Evolutionary conservation across 2,329 filamentous ascomycete species (phyloP).

Genomic region (Mollisiaceae sp.): DNA sequence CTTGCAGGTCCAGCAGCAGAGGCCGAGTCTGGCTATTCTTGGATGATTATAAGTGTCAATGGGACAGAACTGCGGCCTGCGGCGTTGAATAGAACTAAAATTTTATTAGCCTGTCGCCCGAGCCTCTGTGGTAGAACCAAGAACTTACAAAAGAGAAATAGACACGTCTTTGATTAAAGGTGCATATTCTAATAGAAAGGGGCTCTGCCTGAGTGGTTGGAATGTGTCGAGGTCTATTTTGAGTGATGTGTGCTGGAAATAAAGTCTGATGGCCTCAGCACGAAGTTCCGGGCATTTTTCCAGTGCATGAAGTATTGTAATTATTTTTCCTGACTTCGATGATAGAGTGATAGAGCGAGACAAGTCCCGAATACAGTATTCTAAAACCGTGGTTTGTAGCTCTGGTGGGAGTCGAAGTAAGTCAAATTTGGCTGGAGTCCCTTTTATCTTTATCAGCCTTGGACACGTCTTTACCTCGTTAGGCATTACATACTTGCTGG

Average conservation of each 20-base stretch:
- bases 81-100: not conserved
- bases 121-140: not conserved
- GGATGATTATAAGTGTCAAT: not conserved
- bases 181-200: not conserved
- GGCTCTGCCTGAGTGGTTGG: not conserved
- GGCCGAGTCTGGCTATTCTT: not conserved
- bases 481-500: not conserved
- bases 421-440: not conserved
- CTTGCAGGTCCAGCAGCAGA: not conserved
- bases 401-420: not conserved
- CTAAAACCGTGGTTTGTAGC: not conserved
- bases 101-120: no score
- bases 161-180: not conserved
- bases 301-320: not conserved
- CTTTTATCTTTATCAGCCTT: not conserved
- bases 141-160: slow-evolving; percentile 1
- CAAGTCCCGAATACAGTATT: not conserved
- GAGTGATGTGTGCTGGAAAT: not conserved
- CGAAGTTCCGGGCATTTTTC: not conserved
- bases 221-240: not conserved
- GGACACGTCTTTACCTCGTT: not conserved
- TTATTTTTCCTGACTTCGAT: not conserved
- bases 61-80: not conserved
- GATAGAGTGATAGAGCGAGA: not conserved
- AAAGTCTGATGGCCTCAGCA: not conserved